Base-by-base conservation (phyloP, 148 eudicot genomes). In the Persicaria maculosa region DNA sequence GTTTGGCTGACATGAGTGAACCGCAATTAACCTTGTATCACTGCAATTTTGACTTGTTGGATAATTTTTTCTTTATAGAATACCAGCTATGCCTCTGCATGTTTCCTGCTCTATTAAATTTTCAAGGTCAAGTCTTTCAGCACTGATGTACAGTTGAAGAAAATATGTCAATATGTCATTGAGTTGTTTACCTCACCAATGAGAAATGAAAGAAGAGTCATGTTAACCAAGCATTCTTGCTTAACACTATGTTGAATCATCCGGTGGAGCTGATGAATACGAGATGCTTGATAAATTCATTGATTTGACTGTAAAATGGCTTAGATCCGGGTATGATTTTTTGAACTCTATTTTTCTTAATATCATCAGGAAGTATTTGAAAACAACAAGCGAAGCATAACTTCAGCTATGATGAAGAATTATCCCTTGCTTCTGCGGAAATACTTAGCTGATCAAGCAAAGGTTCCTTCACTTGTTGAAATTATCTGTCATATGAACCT, bases 401-500 rank as follows among this genome's bases (percentile, higher is more conserved):
- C 99, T 74, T 71, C 76, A 71, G 84, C 88, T 73, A 87, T 95
- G 99, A 88, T 92, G 91, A 95, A 89, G 85, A 85, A 80, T 61
- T 95, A 89, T 79, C 90, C 96, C 11, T 87, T 80, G 83, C 96
- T 95, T 75, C 76, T 95, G 52, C 96, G 93, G 71, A 95, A 95
- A 77, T 95, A 81, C 78, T 75, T 90, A 80, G 86, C 89, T 77
- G 99, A 95, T 82, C 89, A 92, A 83, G 84, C 85, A 69, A 95
- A 95, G 85, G 89, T 91, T 64, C 88, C 97, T 22, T 82, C 92
- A 0, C 83, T 95, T 36, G 81, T 95, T 61, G 94, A 92, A 76
- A 89, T 90, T 72, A 79, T 86, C 75, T 75, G 76, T 70, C 80
- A 87, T 77, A 87, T 90, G 91, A 84, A 95, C 79, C 96, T 95